Base-by-base conservation (phyloP, 768 basidiomycete species). In the Xerocomus potaroensis region DNA sequence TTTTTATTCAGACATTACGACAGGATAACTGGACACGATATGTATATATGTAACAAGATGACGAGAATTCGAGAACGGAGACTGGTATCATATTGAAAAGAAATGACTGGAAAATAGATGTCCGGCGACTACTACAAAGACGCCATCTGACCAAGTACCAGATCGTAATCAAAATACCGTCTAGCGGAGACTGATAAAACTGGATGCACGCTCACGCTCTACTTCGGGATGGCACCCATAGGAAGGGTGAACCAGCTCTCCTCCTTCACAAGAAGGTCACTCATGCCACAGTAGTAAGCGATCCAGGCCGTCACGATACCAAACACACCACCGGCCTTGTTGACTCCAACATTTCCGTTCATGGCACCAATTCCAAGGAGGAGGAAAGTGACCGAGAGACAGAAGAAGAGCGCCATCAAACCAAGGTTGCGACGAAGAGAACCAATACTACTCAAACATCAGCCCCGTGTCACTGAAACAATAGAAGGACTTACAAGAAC, bases 351-450 rank as follows among this genome's bases (percentile, higher is more conserved):
- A 0, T 51, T 54, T 23, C 50, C 58, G 6, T 62, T 56, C 62
- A 69, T 74, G 55, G 63, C 56, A 54, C 74, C 72, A 10, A 65
- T 51, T 5, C 68, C 69, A 33, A 80, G 69, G 14, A 79, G 47
- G 33, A 73, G 33, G 68, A 78, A 84, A 6, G 81, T 82, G 41
- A 77, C 47, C 23, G 66, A 69, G 18, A 84, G 72, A 72, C 68
- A 78, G 63, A 70, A 63, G 60, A 83, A 76, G 15, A 84, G 61
- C 1, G 71, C 61, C 14, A 74, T 61, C 16, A 83, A 66, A 29
- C 72, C 73, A 32, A 81, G 31, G 38, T 76, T 80, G 21, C 73
- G 71, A 48, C 77, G 72, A 3, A 78, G 61, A 3, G 75, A 62
- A n/a, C 72, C 80, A 30, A 83, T 41, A 31, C 77, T 78, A 41